Evolutionary conservation across 2,329 filamentous ascomycete genomes (phyloP), one percentile per base, ranked within the genome.

Genomic region (Diaporthe sp.): DNA sequence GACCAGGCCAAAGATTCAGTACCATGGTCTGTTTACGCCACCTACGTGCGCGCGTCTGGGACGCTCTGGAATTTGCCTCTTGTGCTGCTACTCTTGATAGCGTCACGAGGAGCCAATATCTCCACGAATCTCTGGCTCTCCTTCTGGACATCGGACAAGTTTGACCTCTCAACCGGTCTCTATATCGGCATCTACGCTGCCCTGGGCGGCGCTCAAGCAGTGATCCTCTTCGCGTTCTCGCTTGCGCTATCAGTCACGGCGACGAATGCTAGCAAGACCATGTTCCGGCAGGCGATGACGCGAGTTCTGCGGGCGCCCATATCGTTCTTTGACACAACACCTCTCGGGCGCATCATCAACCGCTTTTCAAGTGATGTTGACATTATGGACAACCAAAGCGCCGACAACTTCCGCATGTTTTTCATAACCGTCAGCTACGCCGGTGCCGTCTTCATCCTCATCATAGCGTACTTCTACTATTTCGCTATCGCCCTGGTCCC

Each of bases 311-410:
- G 91, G 31, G 91, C 91, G 3, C 91, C 91, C 22, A 92, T 93
- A 95, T 94, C 94, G 6, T 98, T 98, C 86, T 98, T 98, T 85
- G 97, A 99, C 81, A 98, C 97, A 0, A 98, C 97, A 0, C 97
- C 96, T 0, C 89, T 98, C 1, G 97, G 96, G 28, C 93, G 96
- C 51, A 98, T 98, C 82, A 98, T 95, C 28, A 98, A 98, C 83
- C 94, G 97, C n/a, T 98, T 98, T 85, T 97, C 95, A 42, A 94
- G 96, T 79, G 97, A 99, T 81, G 94, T 98, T 58, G 95, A 98
- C 81, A 95, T 97, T 74, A 97, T 98, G 95, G 97, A 98, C 85
- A 98, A 98, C 83, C 0, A 96, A 98, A 80, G 93, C 95, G 4
- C 95, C 98, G 85, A 92, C 96, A 78, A 97, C 98, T 92, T 98